Percentiles rank a stretch among this genome's conserved stretches.
These are phyloP conservation scores for Chenopodium quinoa DNA, from an alignment of 148 eudicot genomes.

Conservation along the genomic window DNA sequence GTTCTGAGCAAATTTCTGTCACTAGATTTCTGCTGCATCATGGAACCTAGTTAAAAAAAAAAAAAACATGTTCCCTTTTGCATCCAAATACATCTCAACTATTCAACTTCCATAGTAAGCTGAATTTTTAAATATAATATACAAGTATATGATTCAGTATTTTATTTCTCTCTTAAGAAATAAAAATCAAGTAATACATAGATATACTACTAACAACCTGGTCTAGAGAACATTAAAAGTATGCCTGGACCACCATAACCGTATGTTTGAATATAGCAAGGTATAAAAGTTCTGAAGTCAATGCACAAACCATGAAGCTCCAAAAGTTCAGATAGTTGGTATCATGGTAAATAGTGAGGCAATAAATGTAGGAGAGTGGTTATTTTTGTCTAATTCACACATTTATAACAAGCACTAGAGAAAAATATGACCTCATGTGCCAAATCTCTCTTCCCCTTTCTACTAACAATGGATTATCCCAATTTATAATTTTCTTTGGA, in stretches of 20 bases:
- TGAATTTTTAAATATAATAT: neutral
- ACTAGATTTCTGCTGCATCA: too few species aligned
- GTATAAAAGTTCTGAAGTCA: neutral
- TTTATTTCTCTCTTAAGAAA: neutral
- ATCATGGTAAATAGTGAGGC: neutral
- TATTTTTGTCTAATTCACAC: neutral
- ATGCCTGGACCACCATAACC: neutral
- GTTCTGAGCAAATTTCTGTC: too few species aligned
- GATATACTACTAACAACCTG: neutral
- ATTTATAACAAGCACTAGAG: neutral
- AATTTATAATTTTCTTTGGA: neutral
- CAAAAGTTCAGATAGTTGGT: neutral
- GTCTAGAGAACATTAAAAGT: neutral
- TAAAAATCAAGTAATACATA: neutral
- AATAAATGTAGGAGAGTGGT: neutral
- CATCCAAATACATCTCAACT: neutral
- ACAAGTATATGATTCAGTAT: neutral
- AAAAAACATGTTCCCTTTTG: neutral
- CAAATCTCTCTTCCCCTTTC: neutral
- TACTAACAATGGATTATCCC: neutral
- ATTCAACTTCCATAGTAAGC: neutral
- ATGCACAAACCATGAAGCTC: neutral
- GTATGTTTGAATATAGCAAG: neutral
- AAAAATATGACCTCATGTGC: neutral
- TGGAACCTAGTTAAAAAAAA: neutral